A percentile compares a stretch with the other conserved stretches of the same genome.
Conservation (phyloP, 495 filamentous ascomycete genomes). For the Rhypophila decipiens region DNA sequence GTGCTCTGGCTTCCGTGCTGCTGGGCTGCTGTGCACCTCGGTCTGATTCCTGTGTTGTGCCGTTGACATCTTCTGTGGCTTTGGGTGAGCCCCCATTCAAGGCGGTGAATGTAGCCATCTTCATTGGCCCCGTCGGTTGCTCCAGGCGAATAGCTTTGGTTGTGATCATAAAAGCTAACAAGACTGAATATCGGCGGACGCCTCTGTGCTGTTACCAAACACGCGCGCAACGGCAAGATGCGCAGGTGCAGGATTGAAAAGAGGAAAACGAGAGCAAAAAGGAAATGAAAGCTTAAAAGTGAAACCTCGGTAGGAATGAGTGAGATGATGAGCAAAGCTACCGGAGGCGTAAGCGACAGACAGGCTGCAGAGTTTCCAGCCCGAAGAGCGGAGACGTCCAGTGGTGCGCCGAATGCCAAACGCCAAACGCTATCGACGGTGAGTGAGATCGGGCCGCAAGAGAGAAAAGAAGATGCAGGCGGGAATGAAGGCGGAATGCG, state of each 20-base stretch:
- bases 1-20: constrained; percentile 15
- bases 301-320: neutral
- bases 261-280: neutral
- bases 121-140: constrained; percentile 20
- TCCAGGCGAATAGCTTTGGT: neutral
- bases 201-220: too few species aligned
- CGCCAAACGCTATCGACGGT: too few species aligned
- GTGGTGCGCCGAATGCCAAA: too few species aligned
- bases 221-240: neutral
- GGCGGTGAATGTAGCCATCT: constrained; percentile 43
- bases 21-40: constrained; percentile 15
- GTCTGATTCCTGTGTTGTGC: constrained; percentile 19
- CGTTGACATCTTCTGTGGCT: constrained; percentile 25
- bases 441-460: neutral
- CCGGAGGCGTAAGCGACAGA: constrained; percentile 1
- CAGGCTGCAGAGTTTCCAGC: too few species aligned
- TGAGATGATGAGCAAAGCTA: neutral
- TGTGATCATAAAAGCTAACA: neutral
- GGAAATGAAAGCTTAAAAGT: neutral
- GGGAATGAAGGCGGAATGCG: neutral
- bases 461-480: neutral
- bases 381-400: too few species aligned
- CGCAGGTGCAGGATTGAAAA: neutral
- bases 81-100: constrained; percentile 43
- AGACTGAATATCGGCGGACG: too few species aligned